These are phyloP conservation scores for Hypoxylon sp. DNA, from an alignment of 2,329 filamentous ascomycete genomes.

Conservation along the genomic window DNA sequence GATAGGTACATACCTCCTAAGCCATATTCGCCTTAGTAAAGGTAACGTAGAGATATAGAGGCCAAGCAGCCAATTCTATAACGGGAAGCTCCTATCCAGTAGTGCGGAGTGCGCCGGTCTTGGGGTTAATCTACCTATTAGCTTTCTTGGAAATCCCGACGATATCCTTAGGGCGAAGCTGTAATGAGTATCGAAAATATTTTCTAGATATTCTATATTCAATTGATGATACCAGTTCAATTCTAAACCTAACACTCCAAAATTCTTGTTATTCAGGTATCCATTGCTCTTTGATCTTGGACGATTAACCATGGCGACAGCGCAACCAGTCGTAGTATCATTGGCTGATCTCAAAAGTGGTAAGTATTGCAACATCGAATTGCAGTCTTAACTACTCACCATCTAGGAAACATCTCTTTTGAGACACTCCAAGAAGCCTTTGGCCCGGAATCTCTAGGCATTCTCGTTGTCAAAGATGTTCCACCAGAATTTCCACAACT, in stretches of 20 bases:
- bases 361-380: constrained; percentile 53
- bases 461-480: constrained; percentile 92
- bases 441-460: constrained; percentile 89
- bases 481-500: constrained; percentile 79
- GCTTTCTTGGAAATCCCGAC: constrained; percentile 46
- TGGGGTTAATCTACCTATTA: constrained; percentile 8
- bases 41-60: neutral
- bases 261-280: neutral
- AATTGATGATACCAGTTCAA: constrained; percentile 1
- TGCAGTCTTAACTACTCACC: constrained; percentile 13
- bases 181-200: constrained; percentile 22
- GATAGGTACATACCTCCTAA: no score
- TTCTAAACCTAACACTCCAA: neutral
- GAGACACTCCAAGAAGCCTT: constrained; percentile 83
- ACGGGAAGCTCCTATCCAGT: constrained; percentile 41
- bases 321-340: constrained; percentile 72
- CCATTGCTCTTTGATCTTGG: neutral
- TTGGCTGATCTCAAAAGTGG: constrained; percentile 72
- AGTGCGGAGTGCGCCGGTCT: constrained; percentile 46
- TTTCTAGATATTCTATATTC: constrained; percentile 1
- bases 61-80: neutral
- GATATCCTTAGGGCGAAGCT: constrained; percentile 49
- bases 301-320: constrained; percentile 60
- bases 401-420: constrained; percentile 75
- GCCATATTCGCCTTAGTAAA: neutral